These are phyloP conservation scores for Mycosarcoma maydis DNA, from an alignment of 1,284 basidiomycete genomes.

Conservation along the genomic window DNA sequence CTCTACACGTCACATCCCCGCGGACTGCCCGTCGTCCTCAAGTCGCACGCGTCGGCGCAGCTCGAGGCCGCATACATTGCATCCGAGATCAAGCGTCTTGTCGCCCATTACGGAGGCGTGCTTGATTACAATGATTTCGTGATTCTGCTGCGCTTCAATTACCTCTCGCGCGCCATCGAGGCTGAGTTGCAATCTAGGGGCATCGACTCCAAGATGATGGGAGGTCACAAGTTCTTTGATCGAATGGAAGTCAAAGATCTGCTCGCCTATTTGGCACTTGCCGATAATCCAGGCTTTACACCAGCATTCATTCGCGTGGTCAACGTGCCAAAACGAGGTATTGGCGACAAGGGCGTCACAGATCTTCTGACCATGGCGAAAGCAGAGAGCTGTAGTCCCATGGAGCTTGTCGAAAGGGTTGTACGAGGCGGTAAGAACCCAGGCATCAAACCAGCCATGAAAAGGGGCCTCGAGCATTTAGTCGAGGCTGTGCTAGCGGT, in stretches of 20 bases:
- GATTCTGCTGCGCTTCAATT: constrained; percentile 80
- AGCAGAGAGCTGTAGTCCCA: constrained; percentile 71
- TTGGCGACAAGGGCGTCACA: constrained; percentile 82
- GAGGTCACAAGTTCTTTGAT: constrained; percentile 88
- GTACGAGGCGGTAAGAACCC: constrained; percentile 63
- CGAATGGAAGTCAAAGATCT: constrained; percentile 81
- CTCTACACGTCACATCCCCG: constrained; percentile 78
- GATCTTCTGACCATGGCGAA: constrained; percentile 74
- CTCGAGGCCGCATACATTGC: constrained; percentile 71
- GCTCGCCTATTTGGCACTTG: constrained; percentile 77
- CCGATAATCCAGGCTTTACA: constrained; percentile 80
- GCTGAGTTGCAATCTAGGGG: constrained; percentile 79
- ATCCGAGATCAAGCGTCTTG: constrained; percentile 79
- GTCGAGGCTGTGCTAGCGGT: constrained; percentile 73
- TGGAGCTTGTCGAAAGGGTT: constrained; percentile 70
- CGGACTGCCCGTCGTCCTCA: constrained; percentile 70
- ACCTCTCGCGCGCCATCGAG: constrained; percentile 82
- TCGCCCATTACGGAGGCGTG: constrained; percentile 78
- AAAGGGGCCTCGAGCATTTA: constrained; percentile 74
- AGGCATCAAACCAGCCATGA: constrained; percentile 76
- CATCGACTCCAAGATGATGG: constrained; percentile 81
- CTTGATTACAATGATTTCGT: constrained; percentile 68
- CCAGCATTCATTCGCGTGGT: constrained; percentile 79
- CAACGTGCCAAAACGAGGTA: constrained; percentile 78
- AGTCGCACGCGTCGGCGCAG: constrained; percentile 32